phyloP scores from a whole-genome alignment of 306 rosid species.

The Trifolium dubium region DNA sequence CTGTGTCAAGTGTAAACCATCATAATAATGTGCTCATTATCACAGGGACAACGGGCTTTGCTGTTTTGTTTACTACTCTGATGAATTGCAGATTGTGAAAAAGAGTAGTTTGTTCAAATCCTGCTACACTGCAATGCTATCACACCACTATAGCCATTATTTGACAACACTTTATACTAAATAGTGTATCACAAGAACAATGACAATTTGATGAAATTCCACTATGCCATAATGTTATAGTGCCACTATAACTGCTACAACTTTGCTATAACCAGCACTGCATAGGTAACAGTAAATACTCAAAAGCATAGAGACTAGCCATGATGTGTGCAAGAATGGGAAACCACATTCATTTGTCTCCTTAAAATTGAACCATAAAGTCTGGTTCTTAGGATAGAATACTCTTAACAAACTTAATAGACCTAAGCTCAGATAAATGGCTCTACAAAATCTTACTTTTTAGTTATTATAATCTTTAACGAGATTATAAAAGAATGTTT shows the following conservation, averaged over 20 bases:
- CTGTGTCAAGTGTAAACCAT: background rate
- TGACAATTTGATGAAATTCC: too few relatives aligned
- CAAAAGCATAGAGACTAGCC: background rate
- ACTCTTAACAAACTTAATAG: background rate
- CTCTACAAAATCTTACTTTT: background rate
- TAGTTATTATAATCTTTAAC: background rate
- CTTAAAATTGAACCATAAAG: background rate
- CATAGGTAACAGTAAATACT: background rate
- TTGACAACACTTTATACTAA: too few relatives aligned
- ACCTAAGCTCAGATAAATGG: background rate
- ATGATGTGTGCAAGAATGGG: background rate
- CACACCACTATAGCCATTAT: too few relatives aligned
- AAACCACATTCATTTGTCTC: background rate
- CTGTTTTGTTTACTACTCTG: background rate
- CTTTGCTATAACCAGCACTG: too few relatives aligned
- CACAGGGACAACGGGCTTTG: background rate
- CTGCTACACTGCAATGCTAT: too few relatives aligned
- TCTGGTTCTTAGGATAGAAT: background rate
- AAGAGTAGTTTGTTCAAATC: too few relatives aligned
- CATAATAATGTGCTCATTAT: too few relatives aligned
- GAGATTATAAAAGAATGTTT: background rate
- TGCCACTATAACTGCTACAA: too few relatives aligned
- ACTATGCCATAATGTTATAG: too few relatives aligned
- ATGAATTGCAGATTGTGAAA: too few relatives aligned
- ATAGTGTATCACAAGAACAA: too few relatives aligned